A percentile compares a stretch with the other conserved stretches of the same genome.
Evolutionary conservation across 169 alveolate genomes (phyloP).

Genomic region (Cryptosporidium parvum): DNA sequence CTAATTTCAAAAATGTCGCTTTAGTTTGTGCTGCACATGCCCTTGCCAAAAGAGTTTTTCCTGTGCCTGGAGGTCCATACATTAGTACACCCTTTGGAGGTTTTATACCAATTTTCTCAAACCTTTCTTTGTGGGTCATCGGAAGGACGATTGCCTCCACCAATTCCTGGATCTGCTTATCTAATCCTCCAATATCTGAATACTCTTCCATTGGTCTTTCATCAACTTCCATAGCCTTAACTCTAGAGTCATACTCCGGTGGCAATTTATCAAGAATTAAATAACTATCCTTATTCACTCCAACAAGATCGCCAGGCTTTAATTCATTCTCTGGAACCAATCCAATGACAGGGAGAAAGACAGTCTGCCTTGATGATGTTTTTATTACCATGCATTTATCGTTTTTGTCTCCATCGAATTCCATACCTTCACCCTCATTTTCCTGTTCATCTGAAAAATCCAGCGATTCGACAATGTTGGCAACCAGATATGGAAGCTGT

Average conservation of each 20-base stretch:
- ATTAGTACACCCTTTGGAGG: slow-evolving; percentile 95
- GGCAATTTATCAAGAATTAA: slow-evolving; percentile 99
- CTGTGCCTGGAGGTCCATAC: slow-evolving; percentile 96
- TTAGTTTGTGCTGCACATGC: slow-evolving; percentile 98
- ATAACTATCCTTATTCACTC: slow-evolving; percentile 98
- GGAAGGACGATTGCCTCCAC: slow-evolving; percentile 96
- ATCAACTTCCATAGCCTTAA: slow-evolving; percentile 98
- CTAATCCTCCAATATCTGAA: slow-evolving; percentile 99
- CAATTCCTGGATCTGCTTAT: slow-evolving; percentile 95
- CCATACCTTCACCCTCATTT: slow-evolving; percentile 81
- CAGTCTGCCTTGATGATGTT: slow-evolving; percentile 96
- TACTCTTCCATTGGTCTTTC: slow-evolving; percentile 99
- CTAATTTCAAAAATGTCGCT: slow-evolving; percentile 99
- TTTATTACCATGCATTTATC: slow-evolving; percentile 91
- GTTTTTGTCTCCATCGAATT: slow-evolving; percentile 78
- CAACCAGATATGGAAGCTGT: slow-evolving; percentile 98
- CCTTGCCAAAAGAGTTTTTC: slow-evolving; percentile 93
- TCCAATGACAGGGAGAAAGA: slow-evolving; percentile 99
- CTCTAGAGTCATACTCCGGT: slow-evolving; percentile 98
- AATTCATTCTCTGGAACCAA: slow-evolving; percentile 89
- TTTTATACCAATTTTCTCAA: slow-evolving; percentile 98
- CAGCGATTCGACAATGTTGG: slow-evolving; percentile 95
- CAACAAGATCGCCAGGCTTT: slow-evolving; percentile 96
- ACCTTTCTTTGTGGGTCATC: slow-evolving; percentile 97
- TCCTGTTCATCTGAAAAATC: slow-evolving; percentile 82